Base-by-base conservation (phyloP, 2,329 filamentous ascomycete genomes). In the Ophiostoma tasmaniense region DNA sequence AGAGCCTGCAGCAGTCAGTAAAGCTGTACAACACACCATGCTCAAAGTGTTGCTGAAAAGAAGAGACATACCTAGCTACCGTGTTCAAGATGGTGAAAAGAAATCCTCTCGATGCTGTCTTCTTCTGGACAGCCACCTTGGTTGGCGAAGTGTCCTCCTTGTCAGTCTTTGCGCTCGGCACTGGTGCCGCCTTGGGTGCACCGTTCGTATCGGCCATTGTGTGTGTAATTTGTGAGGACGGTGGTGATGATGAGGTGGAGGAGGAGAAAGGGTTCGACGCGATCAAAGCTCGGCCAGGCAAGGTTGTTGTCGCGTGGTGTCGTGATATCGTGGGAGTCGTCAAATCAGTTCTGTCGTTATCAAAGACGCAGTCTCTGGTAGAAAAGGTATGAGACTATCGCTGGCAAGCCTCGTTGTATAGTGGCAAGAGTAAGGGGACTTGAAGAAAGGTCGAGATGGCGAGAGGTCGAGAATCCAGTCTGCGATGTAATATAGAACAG, bases 1-100 rank as follows among this genome's bases (percentile, higher is more conserved):
- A 78, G 62, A 97, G 78, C 75, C 94, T 94, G 67, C n/a, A 55
- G 14, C 2, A 6, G 66, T 68, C 61, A 67, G 45, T 11, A 37
- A n/a, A 28, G 11, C 3, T 25, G 50, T 25, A 55, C 8, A 55
- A 25, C n/a, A 22, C 1, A 25, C 13, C n/a, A 22, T 1, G 8
- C 3, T 25, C 2, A 2, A 25, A 13, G 4, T 25, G n/a, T 17
- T 11, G 3, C n/a, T 55, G 50, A 10, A 25, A 55, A 13, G 22
- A 13, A 14, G 22, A 17, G 28, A 65, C 69, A 2, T 13, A 70
- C 69, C 69, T 70, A 66, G 69, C 69, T n/a, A 67, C 64, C 25
- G 69, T 67, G 67, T 37, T 70, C 3, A 70, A n/a, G 3, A 61
- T 37, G 25, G 59, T 64, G n/a, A 64, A 52, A 4, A 67, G 2